Evolutionary conservation across 345 rosid genomes (phyloP).

Genomic region (Zanthoxylum bungeanum): DNA sequence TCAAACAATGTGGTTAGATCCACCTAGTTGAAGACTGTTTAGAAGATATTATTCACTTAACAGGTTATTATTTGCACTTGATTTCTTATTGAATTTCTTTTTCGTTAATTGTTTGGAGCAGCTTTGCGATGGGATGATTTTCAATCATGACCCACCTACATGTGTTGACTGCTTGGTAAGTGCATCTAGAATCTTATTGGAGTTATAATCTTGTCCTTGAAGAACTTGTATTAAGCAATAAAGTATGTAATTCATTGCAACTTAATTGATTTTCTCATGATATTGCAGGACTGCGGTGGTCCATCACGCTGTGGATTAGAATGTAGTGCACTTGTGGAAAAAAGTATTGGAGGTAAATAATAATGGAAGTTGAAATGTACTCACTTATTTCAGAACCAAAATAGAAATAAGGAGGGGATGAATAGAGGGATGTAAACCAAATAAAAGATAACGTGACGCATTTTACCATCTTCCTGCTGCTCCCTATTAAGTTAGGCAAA

Average conservation of each 20-base stretch:
- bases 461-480: neutral
- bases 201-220: neutral
- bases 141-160: slow-evolving; percentile 87
- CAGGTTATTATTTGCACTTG: slow-evolving; percentile 12
- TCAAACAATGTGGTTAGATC: neutral
- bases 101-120: slow-evolving; percentile 43
- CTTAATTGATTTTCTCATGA: slow-evolving; percentile 4
- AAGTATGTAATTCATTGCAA: slow-evolving; percentile 2
- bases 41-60: neutral
- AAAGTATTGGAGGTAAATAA: slow-evolving; percentile 54
- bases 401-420: neutral
- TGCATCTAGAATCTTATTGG: slow-evolving; percentile 20
- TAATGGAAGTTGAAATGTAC: slow-evolving; percentile 1
- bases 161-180: slow-evolving; percentile 79
- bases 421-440: neutral
- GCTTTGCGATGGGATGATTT: slow-evolving; percentile 83
- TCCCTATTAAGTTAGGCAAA: neutral
- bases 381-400: neutral
- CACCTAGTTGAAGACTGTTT: neutral
- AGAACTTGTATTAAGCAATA: neutral
- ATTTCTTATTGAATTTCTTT: slow-evolving; percentile 28
- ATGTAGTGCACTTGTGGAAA: slow-evolving; percentile 76
- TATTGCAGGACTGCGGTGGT: slow-evolving; percentile 77
- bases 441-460: neutral
- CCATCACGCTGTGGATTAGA: slow-evolving; percentile 72